phyloP scores from a whole-genome alignment of 345 rosid species.

The Eucalyptus viminalis region DNA sequence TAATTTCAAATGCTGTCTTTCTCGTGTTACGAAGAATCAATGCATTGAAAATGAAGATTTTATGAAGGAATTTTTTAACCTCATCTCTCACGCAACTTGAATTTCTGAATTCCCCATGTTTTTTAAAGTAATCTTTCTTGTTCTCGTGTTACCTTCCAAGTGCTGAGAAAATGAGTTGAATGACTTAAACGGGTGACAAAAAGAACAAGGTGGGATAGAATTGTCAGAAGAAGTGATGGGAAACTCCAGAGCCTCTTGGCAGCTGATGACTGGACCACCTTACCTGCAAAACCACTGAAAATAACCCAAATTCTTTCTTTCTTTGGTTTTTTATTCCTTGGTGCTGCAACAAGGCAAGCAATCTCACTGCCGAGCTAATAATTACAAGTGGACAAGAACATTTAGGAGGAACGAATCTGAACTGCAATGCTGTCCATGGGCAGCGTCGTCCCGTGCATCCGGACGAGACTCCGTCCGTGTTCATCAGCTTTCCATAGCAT shows the following conservation, averaged over 20 bases:
- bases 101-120: background rate
- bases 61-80: background rate
- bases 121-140: background rate
- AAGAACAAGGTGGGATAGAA: background rate
- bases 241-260: background rate
- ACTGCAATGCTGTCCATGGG: background rate
- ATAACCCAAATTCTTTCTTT: background rate
- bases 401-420: background rate
- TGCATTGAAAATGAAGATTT: background rate
- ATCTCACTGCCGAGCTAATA: background rate
- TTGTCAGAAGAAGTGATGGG: background rate
- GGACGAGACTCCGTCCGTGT: background rate
- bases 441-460: background rate
- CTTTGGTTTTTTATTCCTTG: background rate
- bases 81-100: background rate
- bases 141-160: background rate
- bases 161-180: background rate
- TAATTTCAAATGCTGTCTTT: rapidly evolving
- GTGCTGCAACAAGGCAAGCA: background rate
- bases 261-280: background rate
- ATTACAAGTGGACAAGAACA: background rate
- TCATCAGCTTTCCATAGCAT: background rate
- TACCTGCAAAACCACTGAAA: background rate
- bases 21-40: rapidly evolving
- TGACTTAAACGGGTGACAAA: background rate